These are phyloP conservation scores for Sungouiella blattae DNA, from an alignment of 805 yeast species.

Conservation along the genomic window DNA sequence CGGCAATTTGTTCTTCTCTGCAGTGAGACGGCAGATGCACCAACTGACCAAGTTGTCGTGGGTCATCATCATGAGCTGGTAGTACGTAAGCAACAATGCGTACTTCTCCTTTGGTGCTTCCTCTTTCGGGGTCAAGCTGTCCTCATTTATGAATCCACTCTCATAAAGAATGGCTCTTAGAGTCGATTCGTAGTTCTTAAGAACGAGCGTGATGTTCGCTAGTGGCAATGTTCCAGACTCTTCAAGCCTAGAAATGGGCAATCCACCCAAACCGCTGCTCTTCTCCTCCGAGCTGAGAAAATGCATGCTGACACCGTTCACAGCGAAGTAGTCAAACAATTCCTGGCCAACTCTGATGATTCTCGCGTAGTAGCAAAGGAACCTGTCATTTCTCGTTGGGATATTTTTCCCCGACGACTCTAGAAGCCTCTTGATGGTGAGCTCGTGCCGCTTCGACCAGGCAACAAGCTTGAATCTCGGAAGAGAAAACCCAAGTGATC, in stretches of 20 bases:
- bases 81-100: constrained; percentile 43
- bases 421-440: constrained; percentile 22
- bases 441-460: constrained; percentile 46
- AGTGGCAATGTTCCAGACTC: constrained; percentile 1
- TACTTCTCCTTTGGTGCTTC: constrained; percentile 32
- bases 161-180: constrained; percentile 39
- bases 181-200: constrained; percentile 38
- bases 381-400: constrained; percentile 36
- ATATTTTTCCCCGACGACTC: constrained; percentile 6
- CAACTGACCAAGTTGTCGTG: constrained; percentile 51
- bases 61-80: constrained; percentile 48
- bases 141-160: constrained; percentile 31
- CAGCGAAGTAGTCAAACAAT: constrained; percentile 38
- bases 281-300: constrained; percentile 8
- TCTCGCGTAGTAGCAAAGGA: constrained; percentile 42
- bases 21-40: constrained; percentile 13
- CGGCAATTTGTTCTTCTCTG: background rate
- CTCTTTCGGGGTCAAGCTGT: constrained; percentile 8
- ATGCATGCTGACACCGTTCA: constrained; percentile 15
- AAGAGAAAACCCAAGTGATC: constrained; percentile 47
- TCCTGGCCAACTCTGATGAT: constrained; percentile 50
- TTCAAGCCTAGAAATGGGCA: background rate
- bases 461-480: constrained; percentile 48
- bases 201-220: constrained; percentile 10
- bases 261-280: constrained; percentile 2